Evolutionary conservation across 2,329 filamentous ascomycete species (phyloP).

Genomic region (Mycosphaerelloides madeirae): DNA sequence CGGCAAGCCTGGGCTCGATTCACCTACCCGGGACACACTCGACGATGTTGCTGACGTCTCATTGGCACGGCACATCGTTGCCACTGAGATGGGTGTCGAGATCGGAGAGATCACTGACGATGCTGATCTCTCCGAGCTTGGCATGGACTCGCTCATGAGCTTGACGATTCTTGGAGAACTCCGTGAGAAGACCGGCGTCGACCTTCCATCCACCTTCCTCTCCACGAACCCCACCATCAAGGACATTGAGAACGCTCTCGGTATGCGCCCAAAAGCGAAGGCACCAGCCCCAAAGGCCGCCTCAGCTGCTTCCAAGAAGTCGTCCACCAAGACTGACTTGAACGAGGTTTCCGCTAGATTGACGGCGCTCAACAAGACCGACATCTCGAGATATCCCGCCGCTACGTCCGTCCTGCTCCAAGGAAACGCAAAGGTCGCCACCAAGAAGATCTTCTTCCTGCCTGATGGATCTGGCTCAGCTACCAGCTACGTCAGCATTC

Average conservation of each 20-base stretch:
- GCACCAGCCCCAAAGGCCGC: constrained; percentile 25
- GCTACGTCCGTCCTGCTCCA: constrained; percentile 54
- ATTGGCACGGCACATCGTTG: constrained; percentile 46
- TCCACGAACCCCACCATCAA: constrained; percentile 58
- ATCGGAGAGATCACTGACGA: constrained; percentile 50
- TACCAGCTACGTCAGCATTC: constrained; percentile 62
- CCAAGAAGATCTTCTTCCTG: constrained; percentile 51
- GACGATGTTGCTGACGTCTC: constrained; percentile 39
- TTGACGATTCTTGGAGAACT: constrained; percentile 49
- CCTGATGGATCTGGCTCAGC: constrained; percentile 55
- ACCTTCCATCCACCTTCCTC: constrained; percentile 52
- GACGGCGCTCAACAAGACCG: constrained; percentile 31
- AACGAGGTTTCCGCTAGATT: constrained; percentile 48
- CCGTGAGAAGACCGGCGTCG: constrained; percentile 47
- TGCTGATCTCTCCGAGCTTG: constrained; percentile 58
- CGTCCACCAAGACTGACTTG: constrained; percentile 34
- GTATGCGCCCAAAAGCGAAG: constrained; percentile 44
- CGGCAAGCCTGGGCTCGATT: constrained; percentile 38
- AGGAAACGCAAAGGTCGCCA: constrained; percentile 53
- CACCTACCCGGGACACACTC: constrained; percentile 30
- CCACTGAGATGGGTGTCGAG: constrained; percentile 62
- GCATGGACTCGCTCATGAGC: constrained; percentile 52
- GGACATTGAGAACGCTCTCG: constrained; percentile 61
- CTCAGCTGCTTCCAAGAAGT: constrained; percentile 15
- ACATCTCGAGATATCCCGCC: constrained; percentile 43